Conservation (phyloP, 306 rosid species). For the Acmispon strigosus region DNA sequence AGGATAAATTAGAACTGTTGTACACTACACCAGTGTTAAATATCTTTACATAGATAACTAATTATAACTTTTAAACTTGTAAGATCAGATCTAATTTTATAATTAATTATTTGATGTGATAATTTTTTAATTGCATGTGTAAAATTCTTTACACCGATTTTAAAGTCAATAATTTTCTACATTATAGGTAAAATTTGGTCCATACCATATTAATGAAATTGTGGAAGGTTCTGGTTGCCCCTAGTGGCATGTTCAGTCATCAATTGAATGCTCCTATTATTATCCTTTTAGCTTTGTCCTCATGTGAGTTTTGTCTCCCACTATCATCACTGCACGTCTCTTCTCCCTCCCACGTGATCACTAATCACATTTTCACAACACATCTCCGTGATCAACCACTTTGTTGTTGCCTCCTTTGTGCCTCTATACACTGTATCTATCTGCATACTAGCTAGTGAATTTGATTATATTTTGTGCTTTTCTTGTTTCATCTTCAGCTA, state of each 20-base stretch:
- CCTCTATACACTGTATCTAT: neutral
- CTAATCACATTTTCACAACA: conserved; percentile 21
- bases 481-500: neutral
- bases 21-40: no score
- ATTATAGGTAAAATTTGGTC: no score
- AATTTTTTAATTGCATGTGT: no score
- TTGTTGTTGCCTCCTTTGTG: neutral
- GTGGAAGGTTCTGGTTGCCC: conserved; percentile 18
- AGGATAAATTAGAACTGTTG: no score
- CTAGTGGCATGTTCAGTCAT: conserved; percentile 23
- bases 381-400: conserved; percentile 22
- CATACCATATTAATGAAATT: neutral
- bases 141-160: no score
- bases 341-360: conserved; percentile 9
- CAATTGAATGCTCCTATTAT: conserved; percentile 28
- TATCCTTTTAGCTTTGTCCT: conserved; percentile 25
- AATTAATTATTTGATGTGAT: no score
- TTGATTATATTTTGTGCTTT: conserved; percentile 24
- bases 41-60: no score
- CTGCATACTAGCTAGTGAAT: neutral
- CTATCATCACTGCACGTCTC: conserved; percentile 27
- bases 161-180: no score
- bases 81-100: no score
- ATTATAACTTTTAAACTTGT: no score
- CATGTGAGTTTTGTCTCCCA: conserved; percentile 30